Conservation (phyloP, 495 filamentous ascomycete genomes). For the Clavariopsis aquatica region DNA sequence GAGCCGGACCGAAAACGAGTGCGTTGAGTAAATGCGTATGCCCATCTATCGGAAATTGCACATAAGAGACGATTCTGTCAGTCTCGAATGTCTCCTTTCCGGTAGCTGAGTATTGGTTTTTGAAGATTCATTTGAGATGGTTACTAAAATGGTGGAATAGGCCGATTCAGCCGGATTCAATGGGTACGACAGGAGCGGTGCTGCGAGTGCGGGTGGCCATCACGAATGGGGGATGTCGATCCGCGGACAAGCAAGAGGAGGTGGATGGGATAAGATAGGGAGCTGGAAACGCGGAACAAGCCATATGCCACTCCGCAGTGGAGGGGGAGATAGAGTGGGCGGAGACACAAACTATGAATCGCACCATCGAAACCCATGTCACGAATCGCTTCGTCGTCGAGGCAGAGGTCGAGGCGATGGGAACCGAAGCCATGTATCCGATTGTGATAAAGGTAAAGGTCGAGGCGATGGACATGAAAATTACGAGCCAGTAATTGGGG, state of each 20-base stretch:
- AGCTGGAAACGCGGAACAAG: too few species aligned
- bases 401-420: not conserved
- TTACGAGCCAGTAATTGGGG: too few species aligned
- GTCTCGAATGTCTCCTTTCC: too few species aligned
- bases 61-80: not conserved
- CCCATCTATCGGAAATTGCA: not conserved
- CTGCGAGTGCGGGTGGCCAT: not conserved
- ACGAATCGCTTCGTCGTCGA: not conserved
- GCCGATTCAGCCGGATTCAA: not conserved
- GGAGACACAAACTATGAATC: too few species aligned
- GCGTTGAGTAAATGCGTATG: constrained; percentile 13
- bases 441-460: not conserved
- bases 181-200: not conserved
- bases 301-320: too few species aligned
- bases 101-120: too few species aligned
- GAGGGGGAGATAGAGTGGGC: too few species aligned
- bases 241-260: not conserved
- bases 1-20: constrained; percentile 14
- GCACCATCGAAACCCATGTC: too few species aligned
- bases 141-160: not conserved
- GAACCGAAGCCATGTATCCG: not conserved
- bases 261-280: not conserved
- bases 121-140: not conserved
- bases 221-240: not conserved
- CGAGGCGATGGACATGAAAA: not conserved